Evolutionary conservation across 192 early-diverging fungal species (phyloP).

Genomic region (Dissophora globulifera): DNA sequence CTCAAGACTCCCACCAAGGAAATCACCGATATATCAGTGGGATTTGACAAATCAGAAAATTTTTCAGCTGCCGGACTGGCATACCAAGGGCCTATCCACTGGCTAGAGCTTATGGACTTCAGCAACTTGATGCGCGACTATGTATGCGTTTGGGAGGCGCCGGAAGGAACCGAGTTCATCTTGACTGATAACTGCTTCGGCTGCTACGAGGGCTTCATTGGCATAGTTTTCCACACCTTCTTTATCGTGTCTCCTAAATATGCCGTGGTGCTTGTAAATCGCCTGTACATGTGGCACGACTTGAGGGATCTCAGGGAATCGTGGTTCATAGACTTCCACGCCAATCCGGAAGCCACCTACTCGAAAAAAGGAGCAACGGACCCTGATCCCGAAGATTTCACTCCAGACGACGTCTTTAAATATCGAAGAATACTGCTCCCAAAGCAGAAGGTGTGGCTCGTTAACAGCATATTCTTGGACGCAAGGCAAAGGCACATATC

Average conservation of each 20-base stretch:
- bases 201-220: constrained; percentile 25
- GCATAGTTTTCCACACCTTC: constrained; percentile 34
- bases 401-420: constrained; percentile 24
- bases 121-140: background rate
- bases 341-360: constrained; percentile 11
- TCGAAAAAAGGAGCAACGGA: background rate
- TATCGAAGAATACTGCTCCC: constrained; percentile 17
- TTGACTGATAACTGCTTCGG: constrained; percentile 40
- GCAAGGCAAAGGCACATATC: constrained; percentile 6
- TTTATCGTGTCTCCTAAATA: constrained; percentile 49
- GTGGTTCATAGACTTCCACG: constrained; percentile 16
- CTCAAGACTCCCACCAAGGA: constrained; percentile 27
- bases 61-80: background rate
- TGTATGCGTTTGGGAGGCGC: constrained; percentile 50
- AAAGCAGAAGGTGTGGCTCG: constrained; percentile 23
- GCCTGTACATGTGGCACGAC: background rate
- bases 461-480: constrained; percentile 27
- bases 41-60: background rate
- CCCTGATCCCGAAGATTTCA: background rate
- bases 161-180: constrained; percentile 44
- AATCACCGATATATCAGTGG: background rate
- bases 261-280: constrained; percentile 41
- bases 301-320: background rate
- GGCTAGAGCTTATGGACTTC: constrained; percentile 17
- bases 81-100: constrained; percentile 18